Conservation (phyloP, 805 yeast species). For the Candida michaelii region DNA sequence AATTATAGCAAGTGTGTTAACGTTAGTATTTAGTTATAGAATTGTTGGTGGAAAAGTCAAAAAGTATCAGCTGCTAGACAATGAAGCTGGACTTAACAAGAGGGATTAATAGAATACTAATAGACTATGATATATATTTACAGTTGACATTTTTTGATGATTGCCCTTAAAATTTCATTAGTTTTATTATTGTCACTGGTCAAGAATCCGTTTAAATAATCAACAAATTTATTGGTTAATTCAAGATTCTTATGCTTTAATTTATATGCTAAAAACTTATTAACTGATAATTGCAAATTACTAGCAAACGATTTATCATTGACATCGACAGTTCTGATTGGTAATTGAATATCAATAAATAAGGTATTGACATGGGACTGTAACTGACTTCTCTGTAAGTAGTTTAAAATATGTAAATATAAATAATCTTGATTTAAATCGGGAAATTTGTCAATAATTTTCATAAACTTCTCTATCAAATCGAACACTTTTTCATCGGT, state of each 20-base stretch:
- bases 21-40: conserved; percentile 26
- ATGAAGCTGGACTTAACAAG: conserved; percentile 19
- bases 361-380: conserved; percentile 41
- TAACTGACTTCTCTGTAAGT: conserved; percentile 41
- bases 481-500: conserved; percentile 35
- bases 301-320: conserved; percentile 51
- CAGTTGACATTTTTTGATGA: conserved; percentile 36
- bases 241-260: conserved; percentile 36
- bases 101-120: conserved; percentile 11
- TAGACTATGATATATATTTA: neutral
- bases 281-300: conserved; percentile 65
- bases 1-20: conserved; percentile 21
- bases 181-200: conserved; percentile 22
- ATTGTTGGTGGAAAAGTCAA: conserved; percentile 19
- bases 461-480: conserved; percentile 44
- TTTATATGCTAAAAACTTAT: conserved; percentile 64
- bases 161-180: conserved; percentile 37
- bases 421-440: conserved; percentile 70
- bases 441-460: conserved; percentile 65
- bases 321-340: conserved; percentile 54
- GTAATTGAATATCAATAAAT: conserved; percentile 59
- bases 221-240: conserved; percentile 31
- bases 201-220: conserved; percentile 23
- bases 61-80: conserved; percentile 23
- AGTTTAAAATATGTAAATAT: conserved; percentile 60